These are phyloP conservation scores for Echria macrotheca DNA, from an alignment of 495 filamentous ascomycete species.

Conservation along the genomic window DNA sequence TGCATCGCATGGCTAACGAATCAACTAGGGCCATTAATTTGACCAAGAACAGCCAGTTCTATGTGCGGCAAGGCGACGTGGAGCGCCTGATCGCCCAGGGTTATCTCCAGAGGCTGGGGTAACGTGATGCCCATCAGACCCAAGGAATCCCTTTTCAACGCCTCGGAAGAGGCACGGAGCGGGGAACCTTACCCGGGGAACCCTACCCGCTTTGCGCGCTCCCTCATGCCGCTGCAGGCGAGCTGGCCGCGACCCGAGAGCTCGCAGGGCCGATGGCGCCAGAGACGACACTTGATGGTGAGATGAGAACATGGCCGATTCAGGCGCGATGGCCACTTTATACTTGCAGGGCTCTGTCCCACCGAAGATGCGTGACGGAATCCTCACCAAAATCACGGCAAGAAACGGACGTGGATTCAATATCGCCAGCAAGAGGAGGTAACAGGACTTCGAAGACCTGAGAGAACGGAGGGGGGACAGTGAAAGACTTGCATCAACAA, in stretches of 20 bases:
- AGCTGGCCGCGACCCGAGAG: too few relatives aligned
- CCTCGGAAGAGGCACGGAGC: not conserved
- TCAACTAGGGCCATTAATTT: slow-evolving; percentile 77
- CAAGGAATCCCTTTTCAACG: too few relatives aligned
- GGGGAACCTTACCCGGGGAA: too few relatives aligned
- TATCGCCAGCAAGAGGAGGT: slow-evolving; percentile 1
- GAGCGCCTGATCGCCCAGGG: slow-evolving; percentile 92
- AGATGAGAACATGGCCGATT: too few relatives aligned
- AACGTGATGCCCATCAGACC: slow-evolving; percentile 30
- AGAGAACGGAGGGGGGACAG: slow-evolving; percentile 8
- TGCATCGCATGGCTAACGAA: slow-evolving; percentile 19
- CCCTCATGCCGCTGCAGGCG: too few relatives aligned
- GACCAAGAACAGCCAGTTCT: slow-evolving; percentile 97
- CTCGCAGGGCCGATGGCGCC: too few relatives aligned
- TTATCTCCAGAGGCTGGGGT: slow-evolving; percentile 90
- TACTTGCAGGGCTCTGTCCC: too few relatives aligned
- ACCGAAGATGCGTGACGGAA: too few relatives aligned
- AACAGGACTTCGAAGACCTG: not conserved
- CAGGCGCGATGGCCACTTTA: too few relatives aligned
- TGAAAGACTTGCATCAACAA: slow-evolving; percentile 18
- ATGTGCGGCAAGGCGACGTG: slow-evolving; percentile 93
- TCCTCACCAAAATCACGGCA: slow-evolving; percentile 28
- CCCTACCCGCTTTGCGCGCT: too few relatives aligned
- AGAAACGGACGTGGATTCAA: slow-evolving; percentile 17
- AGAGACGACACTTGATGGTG: too few relatives aligned